Percentiles rank a stretch among this genome's conserved stretches.
phyloP scores from a whole-genome alignment of 768 basidiomycete genomes.

The Lenzites betulinus region DNA sequence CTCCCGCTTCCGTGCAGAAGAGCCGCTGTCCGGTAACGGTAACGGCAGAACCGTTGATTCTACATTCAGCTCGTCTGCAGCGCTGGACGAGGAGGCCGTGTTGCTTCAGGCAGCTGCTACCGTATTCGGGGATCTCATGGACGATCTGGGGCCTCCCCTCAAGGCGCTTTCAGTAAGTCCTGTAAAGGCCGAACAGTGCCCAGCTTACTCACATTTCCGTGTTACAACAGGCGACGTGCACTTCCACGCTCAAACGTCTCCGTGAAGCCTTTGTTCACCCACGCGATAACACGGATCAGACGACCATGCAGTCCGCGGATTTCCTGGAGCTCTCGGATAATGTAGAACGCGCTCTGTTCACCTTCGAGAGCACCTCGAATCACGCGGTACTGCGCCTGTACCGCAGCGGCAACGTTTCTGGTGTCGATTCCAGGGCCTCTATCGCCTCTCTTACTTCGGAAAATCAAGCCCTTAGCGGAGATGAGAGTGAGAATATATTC shows the following conservation, averaged over 20 bases:
- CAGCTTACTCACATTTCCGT: background rate
- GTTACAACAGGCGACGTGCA: conserved; percentile 56
- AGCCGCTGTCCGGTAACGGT: background rate
- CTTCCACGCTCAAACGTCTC: conserved; percentile 59
- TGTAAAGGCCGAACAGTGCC: too few relatives aligned
- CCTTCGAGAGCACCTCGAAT: conserved; percentile 83
- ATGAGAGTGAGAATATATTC: conserved; percentile 83
- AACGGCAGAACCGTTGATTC: conserved; percentile 23
- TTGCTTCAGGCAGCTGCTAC: conserved; percentile 63
- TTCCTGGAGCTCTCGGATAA: conserved; percentile 64
- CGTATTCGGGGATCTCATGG: conserved; percentile 78
- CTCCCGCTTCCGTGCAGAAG: background rate
- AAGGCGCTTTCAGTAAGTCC: conserved; percentile 67
- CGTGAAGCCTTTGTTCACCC: conserved; percentile 62
- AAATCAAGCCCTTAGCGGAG: conserved; percentile 41
- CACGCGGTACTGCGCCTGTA: conserved; percentile 81
- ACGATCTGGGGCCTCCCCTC: conserved; percentile 78
- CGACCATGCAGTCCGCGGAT: conserved; percentile 38
- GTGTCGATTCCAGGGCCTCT: conserved; percentile 26
- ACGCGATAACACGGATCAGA: conserved; percentile 26
- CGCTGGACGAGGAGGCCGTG: conserved; percentile 37
- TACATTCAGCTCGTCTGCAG: background rate
- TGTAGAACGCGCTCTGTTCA: conserved; percentile 67
- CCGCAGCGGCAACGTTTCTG: conserved; percentile 41
- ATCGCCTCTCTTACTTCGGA: conserved; percentile 34